These are phyloP conservation scores for Xenoacremonium recifei DNA, from an alignment of 2,329 filamentous ascomycete genomes.

Conservation along the genomic window DNA sequence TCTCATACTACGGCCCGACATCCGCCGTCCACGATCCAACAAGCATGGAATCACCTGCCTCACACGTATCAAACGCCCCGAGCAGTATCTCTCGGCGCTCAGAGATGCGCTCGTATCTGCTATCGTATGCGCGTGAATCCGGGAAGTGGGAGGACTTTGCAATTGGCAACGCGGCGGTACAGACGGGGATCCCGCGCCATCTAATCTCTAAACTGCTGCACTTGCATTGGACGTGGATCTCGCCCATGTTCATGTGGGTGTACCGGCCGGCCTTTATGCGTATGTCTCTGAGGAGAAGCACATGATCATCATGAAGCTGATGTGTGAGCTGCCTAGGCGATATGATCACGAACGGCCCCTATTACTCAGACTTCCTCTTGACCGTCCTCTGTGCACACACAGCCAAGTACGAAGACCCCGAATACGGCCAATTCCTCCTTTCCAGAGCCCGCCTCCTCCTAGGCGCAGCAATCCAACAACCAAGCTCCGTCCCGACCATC, in stretches of 20 bases:
- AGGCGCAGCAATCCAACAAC: conserved; percentile 25
- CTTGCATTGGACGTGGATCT: conserved; percentile 23
- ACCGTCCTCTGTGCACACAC: conserved; percentile 26
- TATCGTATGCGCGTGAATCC: too few relatives aligned
- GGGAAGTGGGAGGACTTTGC: too few relatives aligned
- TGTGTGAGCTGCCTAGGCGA: conserved; percentile 6
- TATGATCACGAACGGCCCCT: conserved; percentile 26
- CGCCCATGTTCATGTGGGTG: conserved; percentile 29
- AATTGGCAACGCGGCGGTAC: too few relatives aligned
- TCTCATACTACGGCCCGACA: conserved; percentile 26
- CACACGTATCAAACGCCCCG: conserved; percentile 13
- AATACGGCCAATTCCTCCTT: conserved; percentile 17
- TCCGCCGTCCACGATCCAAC: conserved; percentile 25
- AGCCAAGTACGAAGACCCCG: conserved; percentile 8
- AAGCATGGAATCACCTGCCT: conserved; percentile 9
- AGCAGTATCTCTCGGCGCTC: conserved; percentile 20
- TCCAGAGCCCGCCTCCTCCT: conserved; percentile 22
- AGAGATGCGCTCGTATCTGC: conserved; percentile 21
- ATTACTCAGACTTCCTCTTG: conserved; percentile 28
- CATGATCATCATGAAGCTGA: background rate
- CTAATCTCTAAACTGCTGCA: conserved; percentile 20
- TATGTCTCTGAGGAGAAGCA: too few relatives aligned
- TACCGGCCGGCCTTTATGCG: conserved; percentile 28
- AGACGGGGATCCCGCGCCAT: conserved; percentile 16
- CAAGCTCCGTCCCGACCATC: conserved; percentile 26